Conservation (phyloP, 495 filamentous ascomycete species). For the Tuber microsphaerosporum region DNA sequence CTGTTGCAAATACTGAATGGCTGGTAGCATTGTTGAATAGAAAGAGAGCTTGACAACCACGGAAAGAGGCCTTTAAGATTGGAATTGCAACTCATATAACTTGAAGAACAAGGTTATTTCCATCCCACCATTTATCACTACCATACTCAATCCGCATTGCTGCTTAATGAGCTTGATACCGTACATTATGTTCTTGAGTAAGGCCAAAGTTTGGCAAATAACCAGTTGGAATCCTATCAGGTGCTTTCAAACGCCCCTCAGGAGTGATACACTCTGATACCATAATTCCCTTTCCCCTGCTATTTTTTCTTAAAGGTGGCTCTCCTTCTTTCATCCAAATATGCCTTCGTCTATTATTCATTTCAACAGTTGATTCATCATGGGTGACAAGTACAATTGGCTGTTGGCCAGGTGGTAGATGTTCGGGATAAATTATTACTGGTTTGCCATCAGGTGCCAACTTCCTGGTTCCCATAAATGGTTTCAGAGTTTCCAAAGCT, state of each 20-base stretch:
- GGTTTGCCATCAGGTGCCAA: too few species aligned
- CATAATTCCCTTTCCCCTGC: background rate
- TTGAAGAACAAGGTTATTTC: background rate
- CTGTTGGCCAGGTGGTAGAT: too few species aligned
- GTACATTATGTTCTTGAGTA: too few species aligned
- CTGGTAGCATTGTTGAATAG: conserved; percentile 9
- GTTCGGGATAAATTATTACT: too few species aligned
- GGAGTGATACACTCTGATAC: background rate
- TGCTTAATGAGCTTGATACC: background rate
- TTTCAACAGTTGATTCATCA: background rate
- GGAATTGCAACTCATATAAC: background rate
- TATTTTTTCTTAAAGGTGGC: background rate
- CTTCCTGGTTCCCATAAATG: too few species aligned
- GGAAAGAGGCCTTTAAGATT: conserved; percentile 8
- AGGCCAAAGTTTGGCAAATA: background rate
- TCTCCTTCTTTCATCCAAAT: conserved; percentile 3
- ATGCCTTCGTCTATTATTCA: background rate
- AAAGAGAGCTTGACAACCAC: background rate
- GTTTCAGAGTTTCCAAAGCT: too few species aligned
- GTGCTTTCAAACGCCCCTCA: background rate
- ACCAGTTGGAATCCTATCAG: too few species aligned
- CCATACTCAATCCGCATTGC: background rate
- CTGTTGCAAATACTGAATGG: conserved; percentile 7
- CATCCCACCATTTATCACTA: conserved; percentile 4
- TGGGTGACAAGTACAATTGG: background rate